Conservation (phyloP, 441 rosid genomes). For the Sinapis alba region DNA sequence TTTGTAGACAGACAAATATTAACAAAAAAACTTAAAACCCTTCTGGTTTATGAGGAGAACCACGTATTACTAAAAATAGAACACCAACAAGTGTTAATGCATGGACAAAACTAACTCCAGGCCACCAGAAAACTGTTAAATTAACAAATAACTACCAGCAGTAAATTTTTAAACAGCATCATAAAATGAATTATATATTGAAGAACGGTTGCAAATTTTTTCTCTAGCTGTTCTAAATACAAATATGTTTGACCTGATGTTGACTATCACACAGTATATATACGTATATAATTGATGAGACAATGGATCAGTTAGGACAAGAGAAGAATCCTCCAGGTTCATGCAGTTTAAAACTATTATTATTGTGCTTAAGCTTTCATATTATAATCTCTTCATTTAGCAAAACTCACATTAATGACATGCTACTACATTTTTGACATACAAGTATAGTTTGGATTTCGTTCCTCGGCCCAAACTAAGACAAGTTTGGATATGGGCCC, state of each 20-base stretch:
- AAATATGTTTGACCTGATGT: background rate
- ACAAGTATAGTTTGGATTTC: background rate
- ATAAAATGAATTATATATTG: background rate
- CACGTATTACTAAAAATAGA: conserved; percentile 30
- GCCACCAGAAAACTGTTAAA: conserved; percentile 3
- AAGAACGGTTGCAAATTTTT: background rate
- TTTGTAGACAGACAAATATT: background rate
- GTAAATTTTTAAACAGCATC: conserved; percentile 25
- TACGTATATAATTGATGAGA: background rate
- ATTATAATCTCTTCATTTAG: background rate
- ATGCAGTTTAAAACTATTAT: background rate
- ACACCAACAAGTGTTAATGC: conserved; percentile 10
- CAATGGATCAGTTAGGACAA: background rate
- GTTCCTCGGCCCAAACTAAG: background rate
- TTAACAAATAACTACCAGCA: conserved; percentile 13
- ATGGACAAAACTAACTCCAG: conserved; percentile 34
- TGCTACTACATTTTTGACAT: background rate
- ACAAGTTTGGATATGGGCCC: background rate
- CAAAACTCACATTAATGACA: background rate
- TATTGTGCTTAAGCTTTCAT: background rate
- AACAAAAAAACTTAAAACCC: background rate
- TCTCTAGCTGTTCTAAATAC: background rate
- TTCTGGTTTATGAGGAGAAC: conserved; percentile 22
- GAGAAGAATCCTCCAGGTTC: background rate
- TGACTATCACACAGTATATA: background rate